These are phyloP conservation scores for Phytophthora multivora DNA, from an alignment of 352 stramenopile species.

Conservation along the genomic window DNA sequence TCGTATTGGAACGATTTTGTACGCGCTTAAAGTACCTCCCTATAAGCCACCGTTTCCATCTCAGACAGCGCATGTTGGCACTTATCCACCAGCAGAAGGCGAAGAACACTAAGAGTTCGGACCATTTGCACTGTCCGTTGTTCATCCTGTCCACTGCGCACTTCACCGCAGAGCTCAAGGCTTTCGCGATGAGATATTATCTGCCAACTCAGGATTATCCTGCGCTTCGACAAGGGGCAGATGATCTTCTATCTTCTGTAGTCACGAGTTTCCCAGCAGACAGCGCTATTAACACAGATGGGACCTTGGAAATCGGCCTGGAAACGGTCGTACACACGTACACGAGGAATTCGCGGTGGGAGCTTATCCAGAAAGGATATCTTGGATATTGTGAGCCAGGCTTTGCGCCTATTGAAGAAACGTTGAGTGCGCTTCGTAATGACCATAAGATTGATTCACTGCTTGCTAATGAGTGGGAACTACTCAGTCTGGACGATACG, in stretches of 20 bases:
- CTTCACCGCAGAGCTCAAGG: slow-evolving; percentile 38
- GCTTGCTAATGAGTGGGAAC: slow-evolving; percentile 44
- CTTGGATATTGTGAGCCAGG: slow-evolving; percentile 19
- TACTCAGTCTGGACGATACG: slow-evolving; percentile 39
- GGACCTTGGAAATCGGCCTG: slow-evolving; percentile 15
- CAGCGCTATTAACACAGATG: slow-evolving; percentile 6
- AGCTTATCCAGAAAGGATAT: slow-evolving; percentile 32
- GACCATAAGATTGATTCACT: slow-evolving; percentile 38
- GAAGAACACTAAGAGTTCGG: slow-evolving; percentile 23
- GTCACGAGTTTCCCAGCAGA: slow-evolving; percentile 7
- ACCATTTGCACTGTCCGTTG: slow-evolving; percentile 46
- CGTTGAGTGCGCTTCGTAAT: slow-evolving; percentile 14
- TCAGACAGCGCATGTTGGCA: slow-evolving; percentile 58
- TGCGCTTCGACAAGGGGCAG: slow-evolving; percentile 8
- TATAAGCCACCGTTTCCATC: slow-evolving; percentile 56
- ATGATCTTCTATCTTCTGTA: slow-evolving; percentile 9
- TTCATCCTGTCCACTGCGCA: slow-evolving; percentile 38
- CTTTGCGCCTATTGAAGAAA: neutral
- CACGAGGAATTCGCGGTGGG: slow-evolving; percentile 26
- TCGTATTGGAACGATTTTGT: slow-evolving; percentile 47
- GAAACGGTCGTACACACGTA: slow-evolving; percentile 18
- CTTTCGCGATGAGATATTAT: slow-evolving; percentile 22
- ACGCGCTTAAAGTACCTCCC: slow-evolving; percentile 48
- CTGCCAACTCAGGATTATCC: slow-evolving; percentile 17
- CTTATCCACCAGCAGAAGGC: slow-evolving; percentile 44